phyloP scores from a whole-genome alignment of 257 asterid genomes.

The Gentiana straminea region DNA sequence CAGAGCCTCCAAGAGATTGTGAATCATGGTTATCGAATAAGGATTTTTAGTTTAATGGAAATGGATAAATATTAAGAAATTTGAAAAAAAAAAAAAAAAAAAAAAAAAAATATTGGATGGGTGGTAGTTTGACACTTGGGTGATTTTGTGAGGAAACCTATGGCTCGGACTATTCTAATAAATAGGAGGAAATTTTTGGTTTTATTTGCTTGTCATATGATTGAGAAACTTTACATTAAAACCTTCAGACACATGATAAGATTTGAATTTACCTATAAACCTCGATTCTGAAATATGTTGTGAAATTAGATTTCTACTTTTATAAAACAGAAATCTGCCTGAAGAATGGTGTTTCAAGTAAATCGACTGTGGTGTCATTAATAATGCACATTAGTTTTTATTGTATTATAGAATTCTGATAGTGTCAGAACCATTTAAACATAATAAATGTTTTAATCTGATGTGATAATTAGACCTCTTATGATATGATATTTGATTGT shows the following conservation, averaged over 20 bases:
- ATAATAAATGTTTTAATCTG: too few species aligned
- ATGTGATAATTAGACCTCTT: too few species aligned
- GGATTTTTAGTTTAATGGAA: neutral
- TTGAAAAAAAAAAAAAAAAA: neutral
- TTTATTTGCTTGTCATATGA: neutral
- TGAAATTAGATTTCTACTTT: neutral
- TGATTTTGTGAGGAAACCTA: neutral
- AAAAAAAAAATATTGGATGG: neutral
- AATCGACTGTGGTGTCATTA: too few species aligned
- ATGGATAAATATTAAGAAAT: neutral
- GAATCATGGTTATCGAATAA: slow-evolving; percentile 36
- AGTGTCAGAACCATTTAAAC: too few species aligned
- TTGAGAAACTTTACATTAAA: too few species aligned
- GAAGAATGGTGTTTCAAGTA: too few species aligned
- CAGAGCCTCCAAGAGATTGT: slow-evolving; percentile 47
- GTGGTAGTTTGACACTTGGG: neutral
- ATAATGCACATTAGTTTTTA: too few species aligned
- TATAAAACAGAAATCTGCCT: neutral
- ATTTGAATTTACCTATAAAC: neutral
- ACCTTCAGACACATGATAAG: neutral
- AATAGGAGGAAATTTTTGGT: neutral
- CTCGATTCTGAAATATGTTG: neutral
- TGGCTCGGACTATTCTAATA: neutral
- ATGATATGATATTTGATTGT: too few species aligned
- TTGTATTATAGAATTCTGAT: too few species aligned